A percentile compares a stretch with the other conserved stretches of the same genome.
phyloP scores from a whole-genome alignment of 2,329 filamentous ascomycete species.

The Dothidotthia symphoricarpi region DNA sequence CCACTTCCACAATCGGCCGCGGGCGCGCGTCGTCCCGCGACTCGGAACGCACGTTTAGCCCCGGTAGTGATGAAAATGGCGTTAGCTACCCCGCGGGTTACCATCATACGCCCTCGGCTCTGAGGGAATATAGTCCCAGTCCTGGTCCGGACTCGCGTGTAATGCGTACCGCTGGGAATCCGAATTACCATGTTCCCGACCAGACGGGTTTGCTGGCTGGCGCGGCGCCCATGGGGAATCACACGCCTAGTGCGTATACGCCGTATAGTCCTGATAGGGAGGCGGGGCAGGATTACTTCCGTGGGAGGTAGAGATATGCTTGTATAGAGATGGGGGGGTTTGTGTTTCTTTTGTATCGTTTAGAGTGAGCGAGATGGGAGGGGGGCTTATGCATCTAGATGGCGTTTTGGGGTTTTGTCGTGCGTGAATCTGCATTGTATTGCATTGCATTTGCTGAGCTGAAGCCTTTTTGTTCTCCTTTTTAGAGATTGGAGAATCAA shows the following conservation, averaged over 20 bases:
- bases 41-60: constrained; percentile 24
- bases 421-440: too few species aligned
- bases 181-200: constrained; percentile 26
- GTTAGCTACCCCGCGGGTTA: constrained; percentile 50
- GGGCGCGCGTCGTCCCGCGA: constrained; percentile 26
- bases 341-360: too few species aligned
- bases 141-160: constrained; percentile 26
- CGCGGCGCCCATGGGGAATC: constrained; percentile 40
- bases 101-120: constrained; percentile 45
- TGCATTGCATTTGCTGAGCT: too few species aligned
- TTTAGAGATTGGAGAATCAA: too few species aligned
- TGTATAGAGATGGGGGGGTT: too few species aligned
- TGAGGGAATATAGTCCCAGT: constrained; percentile 46
- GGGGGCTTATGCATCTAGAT: constrained; percentile 1
- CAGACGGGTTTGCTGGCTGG: constrained; percentile 24
- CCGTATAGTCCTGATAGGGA: constrained; percentile 31
- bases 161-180: constrained; percentile 21
- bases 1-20: constrained; percentile 43
- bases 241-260: constrained; percentile 16
- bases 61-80: constrained; percentile 30
- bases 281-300: constrained; percentile 24
- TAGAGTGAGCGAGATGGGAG: background rate
- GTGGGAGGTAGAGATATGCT: constrained; percentile 1
- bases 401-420: too few species aligned
- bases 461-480: too few species aligned